Conservation (phyloP, 768 basidiomycete genomes). For the Naganishia friedmannii region DNA sequence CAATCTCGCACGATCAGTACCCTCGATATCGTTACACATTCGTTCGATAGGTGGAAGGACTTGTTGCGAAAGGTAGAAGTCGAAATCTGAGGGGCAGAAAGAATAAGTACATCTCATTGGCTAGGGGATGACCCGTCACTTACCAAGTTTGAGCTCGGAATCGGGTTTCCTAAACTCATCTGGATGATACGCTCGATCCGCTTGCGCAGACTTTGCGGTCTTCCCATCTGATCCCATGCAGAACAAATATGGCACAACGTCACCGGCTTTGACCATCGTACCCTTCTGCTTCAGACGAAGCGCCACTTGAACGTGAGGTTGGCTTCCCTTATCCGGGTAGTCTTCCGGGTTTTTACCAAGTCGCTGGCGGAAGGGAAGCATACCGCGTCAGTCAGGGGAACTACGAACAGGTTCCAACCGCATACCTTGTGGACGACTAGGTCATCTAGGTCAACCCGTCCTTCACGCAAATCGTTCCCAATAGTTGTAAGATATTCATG, state of each 20-base stretch:
- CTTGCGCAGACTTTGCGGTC: slow-evolving; percentile 69
- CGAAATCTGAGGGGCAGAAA: slow-evolving; percentile 63
- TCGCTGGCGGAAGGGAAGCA: slow-evolving; percentile 58
- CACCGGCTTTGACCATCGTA: slow-evolving; percentile 73
- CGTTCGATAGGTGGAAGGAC: slow-evolving; percentile 91
- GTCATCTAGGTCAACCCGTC: slow-evolving; percentile 79
- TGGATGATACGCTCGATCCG: slow-evolving; percentile 87
- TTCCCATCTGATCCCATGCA: slow-evolving; percentile 71
- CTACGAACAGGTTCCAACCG: neutral
- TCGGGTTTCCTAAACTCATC: slow-evolving; percentile 78
- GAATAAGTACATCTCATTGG: neutral
- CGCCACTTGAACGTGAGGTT: slow-evolving; percentile 96
- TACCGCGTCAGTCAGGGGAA: neutral
- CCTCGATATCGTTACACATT: slow-evolving; percentile 92
- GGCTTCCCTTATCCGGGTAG: slow-evolving; percentile 90
- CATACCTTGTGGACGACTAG: slow-evolving; percentile 89
- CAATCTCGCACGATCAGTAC: slow-evolving; percentile 82
- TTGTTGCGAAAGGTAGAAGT: slow-evolving; percentile 85
- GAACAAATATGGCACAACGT: slow-evolving; percentile 95
- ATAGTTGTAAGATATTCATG: slow-evolving; percentile 82
- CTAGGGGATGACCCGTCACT: slow-evolving; percentile 36
- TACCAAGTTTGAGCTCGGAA: slow-evolving; percentile 70
- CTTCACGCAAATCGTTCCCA: slow-evolving; percentile 72
- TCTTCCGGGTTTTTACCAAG: slow-evolving; percentile 95
- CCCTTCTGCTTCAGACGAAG: slow-evolving; percentile 82